Evolutionary conservation across 257 asterid species (phyloP).

Genomic region (Solanum tacnaense): DNA sequence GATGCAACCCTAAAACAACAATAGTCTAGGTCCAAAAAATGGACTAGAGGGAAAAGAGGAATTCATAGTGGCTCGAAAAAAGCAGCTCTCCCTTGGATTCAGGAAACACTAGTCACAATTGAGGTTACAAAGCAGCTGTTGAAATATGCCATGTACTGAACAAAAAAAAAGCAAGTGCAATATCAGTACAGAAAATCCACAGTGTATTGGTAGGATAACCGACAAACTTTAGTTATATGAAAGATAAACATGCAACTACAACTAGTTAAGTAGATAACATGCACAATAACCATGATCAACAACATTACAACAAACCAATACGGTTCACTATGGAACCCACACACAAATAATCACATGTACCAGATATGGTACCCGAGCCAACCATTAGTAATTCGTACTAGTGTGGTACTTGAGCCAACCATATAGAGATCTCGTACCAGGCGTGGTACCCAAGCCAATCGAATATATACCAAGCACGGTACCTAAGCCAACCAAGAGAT

Average conservation of each 20-base stretch:
- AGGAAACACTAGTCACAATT: background rate
- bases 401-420: background rate
- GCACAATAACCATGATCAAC: background rate
- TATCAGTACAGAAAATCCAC: background rate
- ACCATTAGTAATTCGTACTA: background rate
- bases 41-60: background rate
- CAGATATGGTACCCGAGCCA: background rate
- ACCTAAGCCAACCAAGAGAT: background rate
- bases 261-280: background rate
- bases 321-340: background rate
- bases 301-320: background rate
- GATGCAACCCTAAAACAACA: background rate
- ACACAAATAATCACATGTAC: background rate
- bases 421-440: too few relatives aligned
- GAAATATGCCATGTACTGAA: background rate
- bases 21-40: background rate
- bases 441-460: background rate
- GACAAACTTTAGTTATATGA: background rate
- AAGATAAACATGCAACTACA: background rate
- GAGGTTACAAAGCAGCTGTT: background rate
- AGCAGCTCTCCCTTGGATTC: background rate
- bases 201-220: background rate
- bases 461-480: background rate
- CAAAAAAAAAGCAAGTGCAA: background rate
- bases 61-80: background rate